Evolutionary conservation across 2,329 filamentous ascomycete species (phyloP).

Genomic region (Cephalotrichum gorgonifer): DNA sequence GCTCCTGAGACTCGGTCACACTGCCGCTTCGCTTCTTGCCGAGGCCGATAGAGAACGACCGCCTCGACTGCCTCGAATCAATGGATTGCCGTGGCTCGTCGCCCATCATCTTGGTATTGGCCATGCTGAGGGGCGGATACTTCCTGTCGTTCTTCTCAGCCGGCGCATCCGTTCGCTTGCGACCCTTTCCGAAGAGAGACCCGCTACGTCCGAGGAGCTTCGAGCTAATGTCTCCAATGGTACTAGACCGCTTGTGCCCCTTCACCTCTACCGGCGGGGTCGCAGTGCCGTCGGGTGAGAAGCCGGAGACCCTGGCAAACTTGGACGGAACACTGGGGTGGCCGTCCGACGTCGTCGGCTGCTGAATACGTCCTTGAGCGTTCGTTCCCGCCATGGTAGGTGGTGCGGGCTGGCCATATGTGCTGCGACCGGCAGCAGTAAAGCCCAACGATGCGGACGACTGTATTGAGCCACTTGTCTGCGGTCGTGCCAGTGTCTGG

Average conservation of each 20-base stretch:
- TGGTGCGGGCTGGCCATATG: conserved; percentile 77
- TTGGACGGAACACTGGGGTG: conserved; percentile 52
- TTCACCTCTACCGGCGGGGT: conserved; percentile 22
- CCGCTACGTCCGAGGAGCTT: conserved; percentile 77
- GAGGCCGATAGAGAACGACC: conserved; percentile 60
- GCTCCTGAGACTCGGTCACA: conserved; percentile 44
- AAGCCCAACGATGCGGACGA: conserved; percentile 56
- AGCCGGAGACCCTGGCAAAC: conserved; percentile 47
- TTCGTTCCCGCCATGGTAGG: conserved; percentile 83
- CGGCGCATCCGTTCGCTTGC: conserved; percentile 35
- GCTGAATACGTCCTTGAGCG: conserved; percentile 80
- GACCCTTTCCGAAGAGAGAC: conserved; percentile 61
- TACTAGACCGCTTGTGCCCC: conserved; percentile 61
- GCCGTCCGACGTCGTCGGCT: conserved; percentile 52
- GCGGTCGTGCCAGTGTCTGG: conserved; percentile 38
- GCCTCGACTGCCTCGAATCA: conserved; percentile 56
- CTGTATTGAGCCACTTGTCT: conserved; percentile 72
- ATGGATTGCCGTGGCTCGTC: conserved; percentile 49
- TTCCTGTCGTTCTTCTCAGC: conserved; percentile 46
- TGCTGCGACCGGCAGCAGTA: conserved; percentile 47
- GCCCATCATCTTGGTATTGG: conserved; percentile 29
- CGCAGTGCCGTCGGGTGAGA: conserved; percentile 24
- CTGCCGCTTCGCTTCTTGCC: conserved; percentile 63
- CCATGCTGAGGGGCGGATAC: conserved; percentile 90
- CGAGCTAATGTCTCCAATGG: conserved; percentile 71